These are phyloP conservation scores for Thuja plicata DNA, from an alignment of 83 land plant genomes.

Conservation along the genomic window DNA sequence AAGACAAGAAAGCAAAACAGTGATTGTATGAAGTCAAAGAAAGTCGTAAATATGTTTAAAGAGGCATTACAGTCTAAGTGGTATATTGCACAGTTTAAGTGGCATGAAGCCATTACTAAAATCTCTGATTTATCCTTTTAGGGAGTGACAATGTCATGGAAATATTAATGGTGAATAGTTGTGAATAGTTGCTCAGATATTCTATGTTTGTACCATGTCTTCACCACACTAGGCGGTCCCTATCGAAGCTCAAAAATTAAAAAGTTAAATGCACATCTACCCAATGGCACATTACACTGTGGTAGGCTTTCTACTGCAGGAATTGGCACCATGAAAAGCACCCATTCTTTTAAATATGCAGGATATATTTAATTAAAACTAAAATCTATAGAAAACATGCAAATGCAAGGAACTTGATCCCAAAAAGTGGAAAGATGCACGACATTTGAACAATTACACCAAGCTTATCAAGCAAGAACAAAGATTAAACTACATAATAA, in stretches of 20 bases:
- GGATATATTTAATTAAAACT: background rate
- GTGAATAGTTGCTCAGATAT: background rate
- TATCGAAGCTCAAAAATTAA: background rate
- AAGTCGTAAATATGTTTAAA: background rate
- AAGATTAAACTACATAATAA: background rate
- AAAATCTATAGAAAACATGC: background rate
- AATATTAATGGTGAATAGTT: background rate
- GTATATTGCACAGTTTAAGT: background rate
- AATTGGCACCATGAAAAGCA: background rate
- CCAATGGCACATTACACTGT: background rate
- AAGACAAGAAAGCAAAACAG: background rate
- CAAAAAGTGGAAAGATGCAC: background rate
- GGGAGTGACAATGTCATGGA: background rate
- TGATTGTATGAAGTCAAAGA: background rate
- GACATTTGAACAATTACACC: background rate
- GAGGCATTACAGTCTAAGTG: background rate
- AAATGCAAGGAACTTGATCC: background rate
- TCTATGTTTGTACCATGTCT: background rate
- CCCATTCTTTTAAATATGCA: background rate
- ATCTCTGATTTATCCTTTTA: background rate
- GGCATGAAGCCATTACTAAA: background rate
- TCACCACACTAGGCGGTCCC: background rate
- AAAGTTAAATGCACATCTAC: background rate
- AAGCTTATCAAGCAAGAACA: background rate
- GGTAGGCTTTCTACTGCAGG: background rate